Conservation (phyloP, 805 yeast species). For the Starmera dryadoides region DNA sequence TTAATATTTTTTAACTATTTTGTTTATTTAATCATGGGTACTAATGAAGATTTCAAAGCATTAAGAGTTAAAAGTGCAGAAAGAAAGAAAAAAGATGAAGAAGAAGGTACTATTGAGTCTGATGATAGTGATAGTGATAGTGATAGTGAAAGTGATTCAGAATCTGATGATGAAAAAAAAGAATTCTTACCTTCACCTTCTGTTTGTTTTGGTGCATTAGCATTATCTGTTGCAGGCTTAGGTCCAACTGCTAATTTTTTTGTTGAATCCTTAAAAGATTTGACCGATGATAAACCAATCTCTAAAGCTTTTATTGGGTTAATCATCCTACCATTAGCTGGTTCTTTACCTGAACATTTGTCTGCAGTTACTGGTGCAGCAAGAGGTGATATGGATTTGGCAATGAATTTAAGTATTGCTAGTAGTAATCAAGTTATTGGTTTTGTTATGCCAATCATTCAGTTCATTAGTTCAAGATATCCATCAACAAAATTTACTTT, state of each 20-base stretch:
- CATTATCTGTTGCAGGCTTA: conserved; percentile 14
- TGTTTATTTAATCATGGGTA: conserved; percentile 13
- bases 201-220: conserved; percentile 16
- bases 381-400: conserved; percentile 15
- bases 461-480: conserved; percentile 14
- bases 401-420: conserved; percentile 13
- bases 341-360: conserved; percentile 17
- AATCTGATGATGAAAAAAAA: conserved; percentile 2
- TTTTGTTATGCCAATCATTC: conserved; percentile 17
- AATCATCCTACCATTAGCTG: conserved; percentile 17
- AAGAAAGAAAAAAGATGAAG: conserved; percentile 5
- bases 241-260: conserved; percentile 17
- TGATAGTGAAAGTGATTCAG: neutral
- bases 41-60: conserved; percentile 15
- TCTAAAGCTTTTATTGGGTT: conserved; percentile 17
- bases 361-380: conserved; percentile 14
- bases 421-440: conserved; percentile 16
- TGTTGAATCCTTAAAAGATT: conserved; percentile 14
- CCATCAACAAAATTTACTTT: conserved; percentile 13
- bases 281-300: conserved; percentile 14
- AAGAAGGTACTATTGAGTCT: neutral
- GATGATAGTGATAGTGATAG: neutral
- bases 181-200: conserved; percentile 7
- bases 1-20: conserved; percentile 14
- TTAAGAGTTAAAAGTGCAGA: conserved; percentile 6